These are phyloP conservation scores for Amanita rubescens DNA, from an alignment of 768 basidiomycete species.

Conservation along the genomic window DNA sequence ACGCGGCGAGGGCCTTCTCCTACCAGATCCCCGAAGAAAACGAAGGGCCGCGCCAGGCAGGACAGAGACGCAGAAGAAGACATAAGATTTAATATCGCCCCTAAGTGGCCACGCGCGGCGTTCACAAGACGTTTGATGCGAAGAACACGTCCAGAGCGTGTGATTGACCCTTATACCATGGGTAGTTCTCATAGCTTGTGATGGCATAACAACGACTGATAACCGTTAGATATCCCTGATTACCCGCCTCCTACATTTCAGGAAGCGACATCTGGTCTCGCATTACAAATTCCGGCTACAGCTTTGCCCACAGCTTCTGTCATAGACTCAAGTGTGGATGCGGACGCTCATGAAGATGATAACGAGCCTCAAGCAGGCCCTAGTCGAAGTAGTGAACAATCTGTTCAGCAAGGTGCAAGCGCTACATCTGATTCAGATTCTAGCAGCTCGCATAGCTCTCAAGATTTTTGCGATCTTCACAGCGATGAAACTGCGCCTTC, in stretches of 20 bases:
- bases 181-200: conserved; percentile 3
- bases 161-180: conserved; percentile 21
- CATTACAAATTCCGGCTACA: conserved; percentile 32
- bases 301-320: conserved; percentile 10
- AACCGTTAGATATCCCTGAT: conserved; percentile 39
- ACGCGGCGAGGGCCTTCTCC: conserved; percentile 27
- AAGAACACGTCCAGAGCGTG: conserved; percentile 19
- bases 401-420: neutral
- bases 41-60: conserved; percentile 23
- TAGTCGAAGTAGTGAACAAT: neutral
- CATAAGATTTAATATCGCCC: conserved; percentile 36
- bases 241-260: conserved; percentile 74
- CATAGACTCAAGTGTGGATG: neutral
- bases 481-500: too few species aligned
- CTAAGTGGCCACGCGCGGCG: conserved; percentile 19
- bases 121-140: conserved; percentile 17
- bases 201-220: conserved; percentile 3
- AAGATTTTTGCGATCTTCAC: conserved; percentile 1
- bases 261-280: conserved; percentile 50
- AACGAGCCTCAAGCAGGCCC: neutral
- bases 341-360: neutral
- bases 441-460: conserved; percentile 1
- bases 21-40: conserved; percentile 27
- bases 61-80: conserved; percentile 43
- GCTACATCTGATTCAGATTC: conserved; percentile 4